Evolutionary conservation across 352 stramenopile genomes (phyloP), one percentile per base, ranked within the genome.

Genomic region (Pythium utonaiense): DNA sequence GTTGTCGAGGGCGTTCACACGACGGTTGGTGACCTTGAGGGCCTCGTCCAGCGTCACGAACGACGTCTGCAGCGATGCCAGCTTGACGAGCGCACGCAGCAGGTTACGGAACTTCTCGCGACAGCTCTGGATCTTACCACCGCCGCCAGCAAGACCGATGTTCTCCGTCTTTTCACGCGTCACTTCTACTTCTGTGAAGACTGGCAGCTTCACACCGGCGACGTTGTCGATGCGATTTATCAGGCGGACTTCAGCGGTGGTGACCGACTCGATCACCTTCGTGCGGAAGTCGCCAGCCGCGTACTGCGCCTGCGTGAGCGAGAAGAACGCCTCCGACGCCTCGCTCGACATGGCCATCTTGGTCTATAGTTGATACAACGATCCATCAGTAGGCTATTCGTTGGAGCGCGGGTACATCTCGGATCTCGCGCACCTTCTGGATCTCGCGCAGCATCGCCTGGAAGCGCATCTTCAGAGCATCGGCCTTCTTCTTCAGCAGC

Each of bases 1-100:
- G 71, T 99, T 99, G 68, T 99, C 97, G 73, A 99, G 83, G 17
- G 97, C 97, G 77, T 99, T 99, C 47, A 99, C 97, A 75, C 97
- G 94, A 60, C 97, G 92, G 79, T 99, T 99, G 21, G 97, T 99
- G 42, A 99, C 89, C 77, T 98, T 98, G 42, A 98, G 69, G 14
- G 97, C 97, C 77, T 99, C 97, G 72, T 99, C 97, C 54, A 99
- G 86, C 27, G 97, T 99, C 31, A 99, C 82, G 71, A 99, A 99
- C 56, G 93, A 98, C 36, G 97, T 99, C 70, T 93, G 81, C 19
- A 97, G 77, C 60, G 86, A 96, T 41, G 89, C 88, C 16, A 97
- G 76, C 64, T 95, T 94, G 30, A 97, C 87, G 48, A 97, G 74
- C 34, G 86, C 83, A 42, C 86, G 79, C 60, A 97, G 71, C 47